Conservation (phyloP, 768 basidiomycete species). For the Leucocoprinus sp. region DNA sequence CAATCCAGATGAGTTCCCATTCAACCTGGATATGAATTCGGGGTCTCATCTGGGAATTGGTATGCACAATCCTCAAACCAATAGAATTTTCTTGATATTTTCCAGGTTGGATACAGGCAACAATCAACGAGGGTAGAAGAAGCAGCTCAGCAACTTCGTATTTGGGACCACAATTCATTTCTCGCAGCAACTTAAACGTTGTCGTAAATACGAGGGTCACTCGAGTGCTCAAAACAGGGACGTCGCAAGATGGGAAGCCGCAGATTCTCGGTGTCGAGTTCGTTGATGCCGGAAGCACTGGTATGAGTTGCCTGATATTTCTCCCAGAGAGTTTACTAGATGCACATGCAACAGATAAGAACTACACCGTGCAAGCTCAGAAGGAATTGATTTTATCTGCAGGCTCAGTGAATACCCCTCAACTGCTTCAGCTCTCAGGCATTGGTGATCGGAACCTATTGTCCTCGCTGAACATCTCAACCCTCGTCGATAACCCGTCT, state of each 20-base stretch:
- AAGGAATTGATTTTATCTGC: slow-evolving; percentile 14
- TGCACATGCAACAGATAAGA: slow-evolving; percentile 8
- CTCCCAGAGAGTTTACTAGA: background rate
- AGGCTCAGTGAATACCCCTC: slow-evolving; percentile 16
- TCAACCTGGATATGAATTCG: slow-evolving; percentile 16
- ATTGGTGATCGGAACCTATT: slow-evolving; percentile 15
- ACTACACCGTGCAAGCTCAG: slow-evolving; percentile 6
- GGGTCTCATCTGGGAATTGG: slow-evolving; percentile 2
- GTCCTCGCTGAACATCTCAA: slow-evolving; percentile 11
- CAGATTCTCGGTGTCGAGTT: slow-evolving; percentile 16
- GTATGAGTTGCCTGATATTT: background rate
- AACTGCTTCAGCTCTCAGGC: slow-evolving; percentile 18
- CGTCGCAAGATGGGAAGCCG: slow-evolving; percentile 22
- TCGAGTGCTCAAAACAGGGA: slow-evolving; percentile 17
- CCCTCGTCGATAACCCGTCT: slow-evolving; percentile 13
- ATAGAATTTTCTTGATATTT: background rate
- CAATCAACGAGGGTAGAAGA: background rate
- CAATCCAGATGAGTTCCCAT: slow-evolving; percentile 2
- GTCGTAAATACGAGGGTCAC: slow-evolving; percentile 20
- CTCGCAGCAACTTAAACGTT: slow-evolving; percentile 23
- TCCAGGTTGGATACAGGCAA: slow-evolving; percentile 11
- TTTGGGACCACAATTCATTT: slow-evolving; percentile 19
- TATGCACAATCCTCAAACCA: background rate
- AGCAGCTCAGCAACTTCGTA: slow-evolving; percentile 25
- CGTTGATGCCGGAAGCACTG: background rate